Base-by-base conservation (phyloP, 2,329 filamentous ascomycete genomes). In the Dactylellina sp. region DNA sequence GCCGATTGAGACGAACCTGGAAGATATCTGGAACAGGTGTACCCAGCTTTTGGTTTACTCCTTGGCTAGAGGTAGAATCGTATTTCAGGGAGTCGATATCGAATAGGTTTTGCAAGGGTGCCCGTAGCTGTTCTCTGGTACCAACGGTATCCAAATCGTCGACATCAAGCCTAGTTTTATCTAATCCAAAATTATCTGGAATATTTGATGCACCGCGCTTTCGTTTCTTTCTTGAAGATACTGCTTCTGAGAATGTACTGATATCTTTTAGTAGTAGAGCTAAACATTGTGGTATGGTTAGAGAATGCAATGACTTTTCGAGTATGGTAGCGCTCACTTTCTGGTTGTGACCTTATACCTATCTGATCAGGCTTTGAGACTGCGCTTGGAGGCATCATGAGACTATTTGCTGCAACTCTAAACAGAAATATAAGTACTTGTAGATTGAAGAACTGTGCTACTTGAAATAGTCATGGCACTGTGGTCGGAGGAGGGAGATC, bases 11-110 rank as follows among this genome's bases (percentile, higher is more conserved):
- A 55, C 89, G 88, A 79, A 93, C 93, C 81, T 98, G 94, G 78
- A 96, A 91, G 74, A 93, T 87, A 80, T 91, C 93, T 0, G 92
- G 88, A 3, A 97, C 85, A 12, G 94, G 93, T 1, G 93, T 91
- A 28, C 90, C 89, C 2, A 98, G 85, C 81, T 92, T 96, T 32
- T 83, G 79, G 37, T 77, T 76, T 49, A 85, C 63, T 1, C 81
- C 81, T 20, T 77, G 75, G 5, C 80, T 80, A 37, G 22, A n/a
- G 44, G 46, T 35, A 22, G 1, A n/a, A 24, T 56, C 40, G 0
- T 11, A 3, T 16, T 52, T n/a, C 12, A 20, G 16, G 35, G 42
- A 18, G 16, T 62, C 42, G 6, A 62, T 25, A 22, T 62, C 42
- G 2, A 66, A 24, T 18, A 59, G 42, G 14, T 40, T 25, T 18